phyloP scores from a whole-genome alignment of 2,329 filamentous ascomycete genomes.

The Penicillium olsonii region DNA sequence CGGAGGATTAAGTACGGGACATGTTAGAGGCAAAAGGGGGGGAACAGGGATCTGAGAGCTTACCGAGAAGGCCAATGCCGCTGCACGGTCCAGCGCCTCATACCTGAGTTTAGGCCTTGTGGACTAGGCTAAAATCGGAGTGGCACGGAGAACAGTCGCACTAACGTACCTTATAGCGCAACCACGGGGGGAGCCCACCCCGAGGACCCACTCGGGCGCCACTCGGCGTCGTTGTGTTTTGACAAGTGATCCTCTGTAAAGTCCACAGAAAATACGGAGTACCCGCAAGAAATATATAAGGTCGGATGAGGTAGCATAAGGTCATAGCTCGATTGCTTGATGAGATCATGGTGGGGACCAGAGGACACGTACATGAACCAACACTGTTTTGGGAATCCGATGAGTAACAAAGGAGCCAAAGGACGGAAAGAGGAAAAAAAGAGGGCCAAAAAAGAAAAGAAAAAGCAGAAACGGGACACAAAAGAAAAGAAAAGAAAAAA shows the following conservation, averaged over 20 bases:
- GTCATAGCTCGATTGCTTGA: not conserved
- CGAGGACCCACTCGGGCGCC: slow-evolving; percentile 24
- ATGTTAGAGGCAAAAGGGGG: slow-evolving; percentile 13
- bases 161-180: slow-evolving; percentile 22
- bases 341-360: slow-evolving; percentile 3
- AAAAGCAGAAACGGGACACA: no score
- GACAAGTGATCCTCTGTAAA: no score
- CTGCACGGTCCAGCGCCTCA: slow-evolving; percentile 20
- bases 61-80: slow-evolving; percentile 11
- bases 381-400: slow-evolving; percentile 1
- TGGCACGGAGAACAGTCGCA: slow-evolving; percentile 28
- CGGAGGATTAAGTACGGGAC: slow-evolving; percentile 4
- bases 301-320: not conserved
- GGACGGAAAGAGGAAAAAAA: not conserved
- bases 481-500: slow-evolving; percentile 7
- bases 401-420: not conserved
- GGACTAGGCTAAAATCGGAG: slow-evolving; percentile 25
- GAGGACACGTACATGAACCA: not conserved
- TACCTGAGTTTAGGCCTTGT: slow-evolving; percentile 21
- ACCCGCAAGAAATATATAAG: no score
- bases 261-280: no score
- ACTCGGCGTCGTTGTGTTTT: slow-evolving; percentile 22
- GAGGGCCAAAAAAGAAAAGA: not conserved
- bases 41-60: slow-evolving; percentile 13
- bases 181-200: slow-evolving; percentile 25